Evolutionary conservation across 495 filamentous ascomycete species (phyloP).

Genomic region (Sphaerosporella brunnea): DNA sequence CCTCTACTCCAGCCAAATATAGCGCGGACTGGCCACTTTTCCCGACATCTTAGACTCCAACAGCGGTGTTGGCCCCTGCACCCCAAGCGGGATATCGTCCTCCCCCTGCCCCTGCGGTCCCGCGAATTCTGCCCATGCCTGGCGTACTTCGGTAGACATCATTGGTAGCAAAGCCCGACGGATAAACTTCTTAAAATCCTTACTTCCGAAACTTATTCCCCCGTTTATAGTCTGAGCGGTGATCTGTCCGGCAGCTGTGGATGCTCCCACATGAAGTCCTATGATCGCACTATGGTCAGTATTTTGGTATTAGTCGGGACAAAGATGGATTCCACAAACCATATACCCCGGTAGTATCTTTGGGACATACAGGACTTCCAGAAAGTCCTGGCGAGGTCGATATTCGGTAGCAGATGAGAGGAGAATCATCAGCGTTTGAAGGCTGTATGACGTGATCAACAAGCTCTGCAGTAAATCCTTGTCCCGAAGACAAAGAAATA

Average conservation of each 20-base stretch:
- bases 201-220: background rate
- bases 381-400: background rate
- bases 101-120: too few relatives aligned
- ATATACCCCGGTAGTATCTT: background rate
- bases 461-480: background rate
- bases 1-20: too few relatives aligned
- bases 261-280: background rate
- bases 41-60: too few relatives aligned
- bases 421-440: background rate
- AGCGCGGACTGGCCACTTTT: too few relatives aligned
- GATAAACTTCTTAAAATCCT: background rate
- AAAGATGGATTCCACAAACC: background rate
- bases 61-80: too few relatives aligned
- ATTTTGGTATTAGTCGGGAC: background rate
- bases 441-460: background rate
- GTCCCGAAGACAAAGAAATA: background rate
- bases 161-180: background rate
- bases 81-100: too few relatives aligned
- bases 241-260: background rate
- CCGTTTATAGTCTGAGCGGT: background rate
- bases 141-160: background rate
- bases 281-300: background rate
- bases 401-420: background rate
- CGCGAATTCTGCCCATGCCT: too few relatives aligned
- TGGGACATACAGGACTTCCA: background rate